Base-by-base conservation (phyloP, 1,284 basidiomycete species). In the Mycena citricolor region DNA sequence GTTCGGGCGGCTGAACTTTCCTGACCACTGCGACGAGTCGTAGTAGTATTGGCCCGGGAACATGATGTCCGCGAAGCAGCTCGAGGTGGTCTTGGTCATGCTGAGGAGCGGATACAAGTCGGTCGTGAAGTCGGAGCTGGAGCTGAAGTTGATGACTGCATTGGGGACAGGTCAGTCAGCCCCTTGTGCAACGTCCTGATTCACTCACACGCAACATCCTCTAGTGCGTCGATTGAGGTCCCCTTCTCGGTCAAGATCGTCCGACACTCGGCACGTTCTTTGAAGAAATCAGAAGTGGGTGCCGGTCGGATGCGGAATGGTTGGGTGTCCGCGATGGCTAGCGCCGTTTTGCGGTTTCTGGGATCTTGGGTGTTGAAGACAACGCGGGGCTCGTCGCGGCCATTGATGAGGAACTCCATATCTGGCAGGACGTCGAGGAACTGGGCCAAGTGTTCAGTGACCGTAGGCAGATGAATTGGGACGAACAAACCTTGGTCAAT, bases 1-100 rank as follows among this genome's bases (percentile, higher is more conserved):
- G 30, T 54, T 45, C 12, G 49, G 45, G 24, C 49, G 32, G 11
- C 13, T 1, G 31, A 51, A 51, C 23, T 24, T 42, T 14, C 49
- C 49, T 5, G 49, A 54, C 52, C 52, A 51, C 44, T 49, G 47
- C 4, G 52, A 54, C 30, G 42, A 32, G 26, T 47, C 49, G 19
- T 54, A 54, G 24, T 36, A 48, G 34, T 51, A 54, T 47, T 51
- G 25, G 6, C 21, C 5, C 20, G 38, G 38, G 26, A 39, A 39
- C 26, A 39, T 13, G 23, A 39, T 39, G 20, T 39, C 38, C 5
- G 38, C 8, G 19, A 39, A 39, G 21, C 38, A 39, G 21, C 26
- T 25, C 8, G 10, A 7, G 8, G 32, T 16, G 3, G 39, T 19
- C 17, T 31, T 39, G 7, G 26, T 31, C 28, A 30, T 19, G 5